Evolutionary conservation across 345 rosid genomes (phyloP).

Genomic region (Mercurialis annua): DNA sequence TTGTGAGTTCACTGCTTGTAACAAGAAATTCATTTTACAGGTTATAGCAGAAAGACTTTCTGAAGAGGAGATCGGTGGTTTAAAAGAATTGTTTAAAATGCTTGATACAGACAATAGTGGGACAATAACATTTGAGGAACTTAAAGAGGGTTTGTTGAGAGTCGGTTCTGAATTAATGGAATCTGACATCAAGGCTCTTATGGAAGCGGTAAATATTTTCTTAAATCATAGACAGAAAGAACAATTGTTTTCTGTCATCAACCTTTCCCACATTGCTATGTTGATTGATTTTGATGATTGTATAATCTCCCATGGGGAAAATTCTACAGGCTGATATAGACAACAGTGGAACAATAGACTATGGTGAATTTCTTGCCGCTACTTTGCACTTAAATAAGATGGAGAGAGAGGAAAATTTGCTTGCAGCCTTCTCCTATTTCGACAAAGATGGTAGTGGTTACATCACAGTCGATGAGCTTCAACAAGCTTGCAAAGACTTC

Average conservation of each 20-base stretch:
- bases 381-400: slow-evolving; percentile 87
- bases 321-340: slow-evolving; percentile 85
- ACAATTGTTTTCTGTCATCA: background rate
- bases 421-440: slow-evolving; percentile 81
- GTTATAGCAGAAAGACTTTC: slow-evolving; percentile 98
- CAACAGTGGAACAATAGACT: slow-evolving; percentile 84
- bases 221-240: background rate
- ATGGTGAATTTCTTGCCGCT: slow-evolving; percentile 92
- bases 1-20: slow-evolving; percentile 11
- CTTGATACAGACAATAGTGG: slow-evolving; percentile 93
- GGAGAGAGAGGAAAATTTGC: slow-evolving; percentile 84
- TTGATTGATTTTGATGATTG: slow-evolving; percentile 9
- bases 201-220: slow-evolving; percentile 77
- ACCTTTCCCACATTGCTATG: background rate
- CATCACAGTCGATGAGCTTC: slow-evolving; percentile 90
- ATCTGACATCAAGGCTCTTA: slow-evolving; percentile 82
- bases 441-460: slow-evolving; percentile 93
- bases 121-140: slow-evolving; percentile 85
- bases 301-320: slow-evolving; percentile 7
- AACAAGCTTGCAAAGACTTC: slow-evolving; percentile 88
- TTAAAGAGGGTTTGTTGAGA: slow-evolving; percentile 71
- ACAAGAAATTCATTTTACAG: slow-evolving; percentile 33
- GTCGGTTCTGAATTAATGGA: slow-evolving; percentile 90
- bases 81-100: slow-evolving; percentile 92
- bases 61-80: slow-evolving; percentile 95